Percentiles rank a stretch among this genome's conserved stretches.
phyloP scores from a whole-genome alignment of 139 green algal genomes.

The Auxenochlorella pyrenoidosa region DNA sequence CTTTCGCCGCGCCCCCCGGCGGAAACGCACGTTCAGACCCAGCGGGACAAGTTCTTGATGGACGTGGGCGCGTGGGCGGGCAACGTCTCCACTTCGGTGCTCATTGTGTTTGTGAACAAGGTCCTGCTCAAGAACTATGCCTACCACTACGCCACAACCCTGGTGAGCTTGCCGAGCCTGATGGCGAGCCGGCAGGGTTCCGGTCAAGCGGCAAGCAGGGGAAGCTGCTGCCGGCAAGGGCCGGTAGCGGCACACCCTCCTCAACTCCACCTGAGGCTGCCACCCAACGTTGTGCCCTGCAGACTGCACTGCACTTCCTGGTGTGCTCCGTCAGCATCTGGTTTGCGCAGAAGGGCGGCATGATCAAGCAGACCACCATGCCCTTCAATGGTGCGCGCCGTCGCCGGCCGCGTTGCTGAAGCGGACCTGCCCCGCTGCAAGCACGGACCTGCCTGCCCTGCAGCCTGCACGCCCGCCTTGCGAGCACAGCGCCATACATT shows the following conservation, averaged over 20 bases:
- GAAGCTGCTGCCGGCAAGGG: background rate
- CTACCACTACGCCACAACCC: conserved; percentile 35
- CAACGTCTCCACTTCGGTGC: conserved; percentile 55
- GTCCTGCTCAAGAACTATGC: conserved; percentile 54
- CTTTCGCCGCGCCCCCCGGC: background rate
- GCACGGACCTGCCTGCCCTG: background rate
- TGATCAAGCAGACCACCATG: conserved; percentile 50
- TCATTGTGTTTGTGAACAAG: conserved; percentile 74
- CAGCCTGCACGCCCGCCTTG: no score
- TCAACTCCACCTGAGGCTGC: background rate
- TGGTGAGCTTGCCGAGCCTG: background rate
- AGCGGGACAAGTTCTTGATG: conserved; percentile 6
- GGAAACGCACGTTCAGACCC: background rate
- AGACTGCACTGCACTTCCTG: conserved; percentile 73
- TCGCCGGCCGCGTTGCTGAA: background rate
- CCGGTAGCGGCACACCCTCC: background rate
- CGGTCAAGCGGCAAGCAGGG: no score
- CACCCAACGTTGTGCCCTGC: background rate
- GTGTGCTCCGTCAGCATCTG: conserved; percentile 57
- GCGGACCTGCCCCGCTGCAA: background rate
- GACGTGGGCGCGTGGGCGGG: conserved; percentile 37
- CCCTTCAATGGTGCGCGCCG: conserved; percentile 24
- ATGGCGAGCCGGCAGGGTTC: no score
- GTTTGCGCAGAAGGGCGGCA: conserved; percentile 35
- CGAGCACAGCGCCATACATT: background rate